Evolutionary conservation across 371 early-diverging fungal genomes (phyloP), one percentile per base, ranked within the genome.

Genomic region (Mortierella sp.): DNA sequence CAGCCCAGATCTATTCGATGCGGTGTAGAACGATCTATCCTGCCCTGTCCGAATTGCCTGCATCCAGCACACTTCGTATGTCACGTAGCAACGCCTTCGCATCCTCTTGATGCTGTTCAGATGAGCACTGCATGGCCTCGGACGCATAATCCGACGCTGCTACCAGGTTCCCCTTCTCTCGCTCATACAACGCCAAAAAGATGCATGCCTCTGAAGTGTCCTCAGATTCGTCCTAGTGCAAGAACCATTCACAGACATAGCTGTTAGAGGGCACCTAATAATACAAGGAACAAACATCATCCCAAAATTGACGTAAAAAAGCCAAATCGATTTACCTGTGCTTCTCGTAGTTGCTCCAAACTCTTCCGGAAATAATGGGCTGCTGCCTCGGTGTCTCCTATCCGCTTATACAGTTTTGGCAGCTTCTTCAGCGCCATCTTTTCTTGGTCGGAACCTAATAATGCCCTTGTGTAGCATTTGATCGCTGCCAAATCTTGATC

Each of bases 391-490:
- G 32, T 64, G 44, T 86, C 79, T 0, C 84, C 86, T 50, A 83
- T 71, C 43, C 83, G 84, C 44, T 83, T 86, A 64, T 87, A 87
- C 43, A 90, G 78, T 15, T 72, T 72, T 1, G 88, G 92, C 48
- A 92, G 61, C 50, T 85, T 79, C 28, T 82, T 70, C 41, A 88
- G 69, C 0, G 88, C 87, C 28, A 80, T 69, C 21, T 72, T 76
- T 41, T 84, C 86, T 19, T 75, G 72, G 41, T 83, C 83, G 8
- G 88, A 79, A 46, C 87, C 90, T 6, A 78, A 58, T 8, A 90
- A 79, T 2, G 93, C 92, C 8, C 90, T 84, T 21, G 87, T 83
- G 56, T 89, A 90, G 70, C 92, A 93, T 41, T 83, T 84, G 37
- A 90, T 82, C 2, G 93, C 92, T 27, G 88, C 86, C 1, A 64